These are phyloP conservation scores for Inosperma sp. DNA, from an alignment of 768 basidiomycete species.

Conservation along the genomic window DNA sequence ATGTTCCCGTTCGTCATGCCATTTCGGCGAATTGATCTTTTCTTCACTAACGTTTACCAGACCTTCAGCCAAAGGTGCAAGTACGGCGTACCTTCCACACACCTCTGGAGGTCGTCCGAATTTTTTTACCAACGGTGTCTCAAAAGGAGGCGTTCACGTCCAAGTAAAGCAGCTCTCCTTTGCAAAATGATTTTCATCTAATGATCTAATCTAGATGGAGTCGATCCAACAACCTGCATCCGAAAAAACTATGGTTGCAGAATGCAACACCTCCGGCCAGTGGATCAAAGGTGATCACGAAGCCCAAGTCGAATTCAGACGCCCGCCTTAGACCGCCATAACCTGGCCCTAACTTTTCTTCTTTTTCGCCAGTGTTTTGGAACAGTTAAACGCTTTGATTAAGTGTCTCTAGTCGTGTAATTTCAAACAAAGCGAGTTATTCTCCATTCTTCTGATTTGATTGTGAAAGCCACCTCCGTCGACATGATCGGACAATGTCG, in stretches of 20 bases:
- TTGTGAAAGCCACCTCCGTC: no score
- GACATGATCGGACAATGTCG: no score
- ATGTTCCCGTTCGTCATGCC: constrained; percentile 45
- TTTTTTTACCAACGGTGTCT: constrained; percentile 31
- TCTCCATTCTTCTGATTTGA: no score
- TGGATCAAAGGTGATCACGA: constrained; percentile 51
- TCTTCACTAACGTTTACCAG: constrained; percentile 15
- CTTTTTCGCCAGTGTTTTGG: no score
- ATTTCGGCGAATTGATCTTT: neutral
- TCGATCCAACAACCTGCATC: constrained; percentile 44
- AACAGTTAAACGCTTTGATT: no score
- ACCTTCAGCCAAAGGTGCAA: constrained; percentile 45
- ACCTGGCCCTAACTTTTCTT: no score
- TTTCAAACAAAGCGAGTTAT: no score
- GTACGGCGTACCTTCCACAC: constrained; percentile 54
- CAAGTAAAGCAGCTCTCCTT: constrained; percentile 41
- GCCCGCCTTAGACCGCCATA: no score
- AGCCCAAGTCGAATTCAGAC: constrained; percentile 64
- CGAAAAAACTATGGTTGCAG: constrained; percentile 37
- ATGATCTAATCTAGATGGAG: constrained; percentile 48
- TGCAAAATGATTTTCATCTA: constrained; percentile 4
- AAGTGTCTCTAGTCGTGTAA: no score
- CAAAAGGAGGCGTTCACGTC: constrained; percentile 52
- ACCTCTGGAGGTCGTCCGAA: constrained; percentile 32
- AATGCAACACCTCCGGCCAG: constrained; percentile 57